phyloP scores from a whole-genome alignment of 768 basidiomycete genomes.

The Panellus pusillus region DNA sequence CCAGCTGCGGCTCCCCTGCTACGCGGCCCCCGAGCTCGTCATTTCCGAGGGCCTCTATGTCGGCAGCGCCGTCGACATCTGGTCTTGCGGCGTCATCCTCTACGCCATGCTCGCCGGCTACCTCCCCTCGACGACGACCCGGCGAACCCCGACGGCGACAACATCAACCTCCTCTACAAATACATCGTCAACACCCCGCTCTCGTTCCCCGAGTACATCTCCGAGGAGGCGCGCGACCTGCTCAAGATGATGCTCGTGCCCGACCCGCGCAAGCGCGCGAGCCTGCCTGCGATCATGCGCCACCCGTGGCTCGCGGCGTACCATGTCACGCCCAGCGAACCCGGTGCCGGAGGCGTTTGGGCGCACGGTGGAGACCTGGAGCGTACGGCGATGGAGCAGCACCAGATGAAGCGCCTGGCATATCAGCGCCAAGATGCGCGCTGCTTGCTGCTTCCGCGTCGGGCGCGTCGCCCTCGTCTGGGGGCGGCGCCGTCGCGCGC shows the following conservation, averaged over 20 bases:
- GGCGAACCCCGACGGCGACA: constrained; percentile 97
- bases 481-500: constrained; percentile 51
- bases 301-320: constrained; percentile 82
- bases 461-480: constrained; percentile 25
- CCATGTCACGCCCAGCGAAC: constrained; percentile 37
- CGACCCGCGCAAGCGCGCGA: constrained; percentile 79
- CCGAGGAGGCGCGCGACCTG: constrained; percentile 77
- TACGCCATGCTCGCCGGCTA: constrained; percentile 98
- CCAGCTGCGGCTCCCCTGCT: constrained; percentile 95
- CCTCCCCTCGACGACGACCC: constrained; percentile 99
- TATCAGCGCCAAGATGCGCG: constrained; percentile 82
- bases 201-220: constrained; percentile 96
- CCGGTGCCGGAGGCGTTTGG: constrained; percentile 53
- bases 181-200: constrained; percentile 98
- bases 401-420: constrained; percentile 77
- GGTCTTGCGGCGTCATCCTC: constrained; percentile 93
- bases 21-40: constrained; percentile 97
- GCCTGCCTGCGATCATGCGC: constrained; percentile 75
- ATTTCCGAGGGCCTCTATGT: constrained; percentile 97
- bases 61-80: constrained; percentile 97
- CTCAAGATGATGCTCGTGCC: constrained; percentile 93
- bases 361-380: constrained; percentile 76
- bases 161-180: constrained; percentile 97
- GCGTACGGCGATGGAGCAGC: constrained; percentile 75
- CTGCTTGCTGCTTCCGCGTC: constrained; percentile 45